These are phyloP conservation scores for Microcos paniculata DNA, from an alignment of 345 rosid species.

Conservation along the genomic window DNA sequence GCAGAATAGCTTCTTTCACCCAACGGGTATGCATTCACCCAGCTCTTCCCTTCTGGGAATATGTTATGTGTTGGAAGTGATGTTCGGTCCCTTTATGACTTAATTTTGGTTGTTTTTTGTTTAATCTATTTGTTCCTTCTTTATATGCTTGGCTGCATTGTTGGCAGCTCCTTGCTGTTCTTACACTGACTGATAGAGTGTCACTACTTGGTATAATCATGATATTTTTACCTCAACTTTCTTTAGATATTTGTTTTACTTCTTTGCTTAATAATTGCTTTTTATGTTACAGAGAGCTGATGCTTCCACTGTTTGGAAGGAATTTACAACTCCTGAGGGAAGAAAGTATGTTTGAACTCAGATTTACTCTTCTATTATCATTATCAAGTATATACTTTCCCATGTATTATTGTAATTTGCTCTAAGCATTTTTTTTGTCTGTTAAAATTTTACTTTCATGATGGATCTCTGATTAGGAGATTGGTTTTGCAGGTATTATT, in stretches of 20 bases:
- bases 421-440: neutral
- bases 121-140: conserved; percentile 9
- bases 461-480: neutral
- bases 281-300: conserved; percentile 76
- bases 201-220: neutral
- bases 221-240: neutral
- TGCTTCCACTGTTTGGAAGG: conserved; percentile 99
- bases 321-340: conserved; percentile 87
- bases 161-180: neutral
- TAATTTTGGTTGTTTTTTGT: neutral
- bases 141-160: conserved; percentile 2
- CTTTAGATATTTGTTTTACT: conserved; percentile 7
- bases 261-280: conserved; percentile 22
- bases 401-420: neutral
- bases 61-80: neutral
- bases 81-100: neutral
- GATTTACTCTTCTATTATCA: neutral
- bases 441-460: neutral
- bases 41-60: neutral
- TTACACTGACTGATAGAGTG: neutral
- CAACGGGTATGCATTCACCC: neutral
- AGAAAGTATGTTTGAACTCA: conserved; percentile 51
- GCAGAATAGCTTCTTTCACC: neutral
- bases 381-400: neutral
- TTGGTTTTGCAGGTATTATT: conserved; percentile 68